Conservation (phyloP, 495 filamentous ascomycete species). For the Lasiosphaeriaceae sp. region DNA sequence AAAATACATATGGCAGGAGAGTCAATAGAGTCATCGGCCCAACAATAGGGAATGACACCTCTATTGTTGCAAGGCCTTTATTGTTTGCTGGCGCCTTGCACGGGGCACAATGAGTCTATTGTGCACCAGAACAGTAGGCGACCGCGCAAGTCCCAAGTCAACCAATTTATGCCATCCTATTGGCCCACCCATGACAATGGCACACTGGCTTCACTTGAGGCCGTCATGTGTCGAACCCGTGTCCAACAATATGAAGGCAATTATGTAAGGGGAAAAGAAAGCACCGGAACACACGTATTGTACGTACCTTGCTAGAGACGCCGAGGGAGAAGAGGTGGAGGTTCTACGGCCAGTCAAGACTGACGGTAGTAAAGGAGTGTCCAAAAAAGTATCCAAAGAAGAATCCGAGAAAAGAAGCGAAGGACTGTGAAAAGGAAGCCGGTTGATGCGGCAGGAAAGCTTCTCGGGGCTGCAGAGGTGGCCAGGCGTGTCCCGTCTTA, state of each 20-base stretch:
- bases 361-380: slow-evolving; percentile 6
- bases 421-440: slow-evolving; percentile 8
- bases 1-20: too few relatives aligned
- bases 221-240: neutral
- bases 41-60: neutral
- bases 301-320: slow-evolving; percentile 5
- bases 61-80: neutral
- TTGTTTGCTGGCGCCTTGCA: neutral
- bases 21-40: too few relatives aligned
- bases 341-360: slow-evolving; percentile 14
- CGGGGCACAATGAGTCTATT: neutral
- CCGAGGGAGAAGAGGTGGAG: slow-evolving; percentile 1
- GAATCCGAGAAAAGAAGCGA: slow-evolving; percentile 10
- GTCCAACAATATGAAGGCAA: neutral
- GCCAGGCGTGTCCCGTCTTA: slow-evolving; percentile 21
- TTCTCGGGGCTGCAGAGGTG: slow-evolving; percentile 16
- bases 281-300: neutral
- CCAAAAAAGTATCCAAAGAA: slow-evolving; percentile 11
- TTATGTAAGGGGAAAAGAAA: neutral
- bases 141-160: neutral
- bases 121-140: slow-evolving; percentile 1
- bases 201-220: neutral
- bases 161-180: neutral
- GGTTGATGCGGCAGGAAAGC: slow-evolving; percentile 7
- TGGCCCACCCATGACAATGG: neutral